These are phyloP conservation scores for Fusarium liriodendri DNA, from an alignment of 2,329 filamentous ascomycete genomes.

Conservation along the genomic window DNA sequence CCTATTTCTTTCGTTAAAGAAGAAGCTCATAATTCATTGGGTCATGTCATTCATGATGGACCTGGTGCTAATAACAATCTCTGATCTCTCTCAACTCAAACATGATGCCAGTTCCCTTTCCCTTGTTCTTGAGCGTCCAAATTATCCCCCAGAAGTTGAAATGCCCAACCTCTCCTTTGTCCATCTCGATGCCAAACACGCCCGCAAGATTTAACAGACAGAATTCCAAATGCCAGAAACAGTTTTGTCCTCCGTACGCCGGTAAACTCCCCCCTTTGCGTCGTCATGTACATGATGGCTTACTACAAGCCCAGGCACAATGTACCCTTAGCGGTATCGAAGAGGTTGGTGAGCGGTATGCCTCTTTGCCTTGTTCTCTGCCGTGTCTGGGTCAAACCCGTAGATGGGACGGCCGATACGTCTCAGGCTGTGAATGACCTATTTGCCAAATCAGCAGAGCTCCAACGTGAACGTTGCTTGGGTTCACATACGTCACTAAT, in stretches of 20 bases:
- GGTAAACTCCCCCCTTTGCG: not conserved
- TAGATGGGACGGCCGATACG: slow-evolving; percentile 66
- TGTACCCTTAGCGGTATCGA: not conserved
- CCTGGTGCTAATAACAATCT: slow-evolving; percentile 27
- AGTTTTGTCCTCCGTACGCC: slow-evolving; percentile 5
- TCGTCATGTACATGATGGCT: not conserved
- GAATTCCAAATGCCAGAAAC: not conserved
- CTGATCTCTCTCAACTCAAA: not conserved
- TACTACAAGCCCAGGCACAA: not conserved
- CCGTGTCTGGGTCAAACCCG: slow-evolving; percentile 63
- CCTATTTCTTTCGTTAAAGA: slow-evolving; percentile 41
- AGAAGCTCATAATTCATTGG: slow-evolving; percentile 34
- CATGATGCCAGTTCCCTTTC: not conserved
- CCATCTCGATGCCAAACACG: not conserved
- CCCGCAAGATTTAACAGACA: not conserved
- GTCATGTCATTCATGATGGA: slow-evolving; percentile 10
- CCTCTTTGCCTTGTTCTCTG: not conserved
- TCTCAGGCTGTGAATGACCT: slow-evolving; percentile 67
- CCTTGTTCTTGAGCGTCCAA: not conserved
- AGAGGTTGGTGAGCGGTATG: not conserved
- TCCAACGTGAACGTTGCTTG: not conserved
- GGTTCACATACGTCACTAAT: slow-evolving; percentile 65
- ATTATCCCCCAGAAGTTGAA: not conserved
- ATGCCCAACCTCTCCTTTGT: not conserved
- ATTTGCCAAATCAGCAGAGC: slow-evolving; percentile 9